Evolutionary conservation across 805 yeast species (phyloP).

Genomic region (Metschnikowia cubensis): DNA sequence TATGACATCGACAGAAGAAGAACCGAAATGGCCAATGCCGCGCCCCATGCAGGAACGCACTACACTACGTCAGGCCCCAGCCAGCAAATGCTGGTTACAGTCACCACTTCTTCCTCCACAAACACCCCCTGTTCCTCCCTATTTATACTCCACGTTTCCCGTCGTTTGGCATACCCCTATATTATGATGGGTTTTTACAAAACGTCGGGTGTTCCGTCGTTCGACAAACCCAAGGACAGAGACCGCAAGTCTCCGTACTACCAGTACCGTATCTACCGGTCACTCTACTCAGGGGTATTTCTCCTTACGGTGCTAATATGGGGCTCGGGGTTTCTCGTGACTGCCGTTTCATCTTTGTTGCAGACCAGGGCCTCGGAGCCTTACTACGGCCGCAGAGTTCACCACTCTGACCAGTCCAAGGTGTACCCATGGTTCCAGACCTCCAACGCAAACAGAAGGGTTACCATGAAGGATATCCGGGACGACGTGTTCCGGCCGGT

Average conservation of each 20-base stretch:
- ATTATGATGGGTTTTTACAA: background rate
- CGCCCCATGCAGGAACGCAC: background rate
- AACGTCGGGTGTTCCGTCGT: background rate
- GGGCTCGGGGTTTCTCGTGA: slow-evolving; percentile 32
- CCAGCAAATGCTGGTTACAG: background rate
- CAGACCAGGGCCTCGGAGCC: background rate
- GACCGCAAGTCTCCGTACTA: slow-evolving; percentile 11
- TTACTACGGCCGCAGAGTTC: background rate
- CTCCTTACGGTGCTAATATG: slow-evolving; percentile 31
- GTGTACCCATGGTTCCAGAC: slow-evolving; percentile 12
- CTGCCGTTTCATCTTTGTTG: slow-evolving; percentile 9
- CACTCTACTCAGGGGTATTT: slow-evolving; percentile 11
- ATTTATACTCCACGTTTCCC: background rate
- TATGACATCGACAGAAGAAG: background rate
- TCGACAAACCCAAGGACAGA: background rate
- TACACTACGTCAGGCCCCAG: background rate
- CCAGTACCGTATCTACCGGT: slow-evolving; percentile 8
- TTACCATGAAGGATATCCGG: slow-evolving; percentile 37
- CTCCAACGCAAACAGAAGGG: slow-evolving; percentile 18
- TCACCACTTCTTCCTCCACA: background rate
- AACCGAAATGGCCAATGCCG: no score
- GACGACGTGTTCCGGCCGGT: slow-evolving; percentile 55
- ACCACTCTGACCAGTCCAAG: background rate
- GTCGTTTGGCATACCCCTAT: background rate
- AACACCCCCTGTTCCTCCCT: background rate